Evolutionary conservation across 805 yeast genomes (phyloP).

Genomic region (Metschnikowia peoriensis): DNA sequence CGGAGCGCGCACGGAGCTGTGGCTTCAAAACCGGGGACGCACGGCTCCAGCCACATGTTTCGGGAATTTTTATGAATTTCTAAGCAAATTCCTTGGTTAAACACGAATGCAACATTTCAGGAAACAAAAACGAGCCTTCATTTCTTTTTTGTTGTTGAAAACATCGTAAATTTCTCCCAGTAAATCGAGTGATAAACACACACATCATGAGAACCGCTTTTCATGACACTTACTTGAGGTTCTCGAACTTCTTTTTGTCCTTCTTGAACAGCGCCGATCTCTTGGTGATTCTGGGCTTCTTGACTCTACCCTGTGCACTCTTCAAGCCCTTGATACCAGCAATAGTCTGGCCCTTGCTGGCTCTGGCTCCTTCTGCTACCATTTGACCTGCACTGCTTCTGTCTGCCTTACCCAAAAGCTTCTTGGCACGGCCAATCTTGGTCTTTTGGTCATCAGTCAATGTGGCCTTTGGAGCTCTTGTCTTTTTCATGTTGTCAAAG

Average conservation of each 20-base stretch:
- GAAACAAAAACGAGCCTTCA: too few species aligned
- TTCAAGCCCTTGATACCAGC: slow-evolving; percentile 61
- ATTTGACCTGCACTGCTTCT: slow-evolving; percentile 61
- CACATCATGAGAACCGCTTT: too few species aligned
- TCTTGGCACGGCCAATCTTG: slow-evolving; percentile 74
- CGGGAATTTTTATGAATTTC: too few species aligned
- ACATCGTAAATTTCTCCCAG: too few species aligned
- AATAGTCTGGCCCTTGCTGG: slow-evolving; percentile 62
- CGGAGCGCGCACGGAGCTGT: neutral
- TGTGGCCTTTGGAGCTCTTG: slow-evolving; percentile 24
- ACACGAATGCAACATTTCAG: too few species aligned
- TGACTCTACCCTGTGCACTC: slow-evolving; percentile 38
- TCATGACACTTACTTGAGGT: slow-evolving; percentile 7
- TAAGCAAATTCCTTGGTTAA: too few species aligned
- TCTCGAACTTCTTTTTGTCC: slow-evolving; percentile 28
- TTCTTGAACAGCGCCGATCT: slow-evolving; percentile 52
- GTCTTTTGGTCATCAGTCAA: slow-evolving; percentile 71
- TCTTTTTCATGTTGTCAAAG: slow-evolving; percentile 32
- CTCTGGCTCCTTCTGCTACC: slow-evolving; percentile 74
- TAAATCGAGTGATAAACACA: too few species aligned
- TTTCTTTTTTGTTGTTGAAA: too few species aligned
- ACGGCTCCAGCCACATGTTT: neutral
- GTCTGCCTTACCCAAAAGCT: slow-evolving; percentile 76
- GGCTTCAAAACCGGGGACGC: neutral
- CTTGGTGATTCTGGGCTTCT: slow-evolving; percentile 59